These are phyloP conservation scores for Rostrohypoxylon terebratum DNA, from an alignment of 495 filamentous ascomycete species.

Conservation along the genomic window DNA sequence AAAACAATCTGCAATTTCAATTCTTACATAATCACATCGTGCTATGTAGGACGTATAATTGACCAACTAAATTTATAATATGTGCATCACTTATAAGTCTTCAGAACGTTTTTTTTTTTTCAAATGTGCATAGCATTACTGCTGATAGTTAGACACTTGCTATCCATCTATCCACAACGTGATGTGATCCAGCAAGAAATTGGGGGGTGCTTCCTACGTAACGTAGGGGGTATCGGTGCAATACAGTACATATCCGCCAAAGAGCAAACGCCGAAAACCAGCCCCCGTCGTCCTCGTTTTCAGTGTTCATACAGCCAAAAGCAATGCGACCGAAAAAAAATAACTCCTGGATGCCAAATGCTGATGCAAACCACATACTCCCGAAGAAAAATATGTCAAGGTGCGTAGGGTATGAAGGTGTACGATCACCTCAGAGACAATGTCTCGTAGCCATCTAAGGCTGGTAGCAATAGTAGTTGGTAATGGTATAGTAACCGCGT, in stretches of 20 bases:
- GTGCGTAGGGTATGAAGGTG: background rate
- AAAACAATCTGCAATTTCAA: background rate
- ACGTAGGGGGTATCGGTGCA: constrained; percentile 42
- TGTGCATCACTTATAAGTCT: too few relatives aligned
- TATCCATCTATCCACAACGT: constrained; percentile 15
- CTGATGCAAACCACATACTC: constrained; percentile 24
- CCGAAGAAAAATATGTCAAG: background rate
- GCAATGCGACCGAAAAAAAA: constrained; percentile 23
- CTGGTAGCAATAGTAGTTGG: background rate
- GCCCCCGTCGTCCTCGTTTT: constrained; percentile 26
- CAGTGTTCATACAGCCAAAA: constrained; percentile 29
- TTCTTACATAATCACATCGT: constrained; percentile 5
- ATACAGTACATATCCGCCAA: constrained; percentile 39
- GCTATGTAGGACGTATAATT: background rate
- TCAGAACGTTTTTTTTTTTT: too few relatives aligned
- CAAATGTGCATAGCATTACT: background rate
- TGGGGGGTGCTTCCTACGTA: constrained; percentile 26
- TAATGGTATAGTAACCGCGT: too few relatives aligned
- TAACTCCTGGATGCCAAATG: constrained; percentile 41
- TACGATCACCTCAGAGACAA: background rate
- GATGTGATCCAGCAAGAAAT: constrained; percentile 12
- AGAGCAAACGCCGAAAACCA: constrained; percentile 34
- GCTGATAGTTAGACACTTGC: constrained; percentile 11
- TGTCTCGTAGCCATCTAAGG: background rate
- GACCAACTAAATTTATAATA: too few relatives aligned